Conservation (phyloP, 179 eudicot genomes). For the Spergularia azorica region DNA sequence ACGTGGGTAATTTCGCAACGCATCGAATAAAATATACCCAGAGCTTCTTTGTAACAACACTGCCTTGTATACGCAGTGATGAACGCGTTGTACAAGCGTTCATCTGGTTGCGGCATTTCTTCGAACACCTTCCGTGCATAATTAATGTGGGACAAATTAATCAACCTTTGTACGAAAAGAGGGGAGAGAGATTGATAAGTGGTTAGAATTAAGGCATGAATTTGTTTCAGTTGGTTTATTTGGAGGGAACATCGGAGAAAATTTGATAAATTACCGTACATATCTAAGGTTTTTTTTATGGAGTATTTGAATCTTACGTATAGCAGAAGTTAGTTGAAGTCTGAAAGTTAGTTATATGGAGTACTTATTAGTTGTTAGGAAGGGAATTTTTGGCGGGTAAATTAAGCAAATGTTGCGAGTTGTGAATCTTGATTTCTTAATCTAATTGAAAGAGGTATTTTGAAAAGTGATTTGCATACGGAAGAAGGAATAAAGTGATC, state of each 20-base stretch:
- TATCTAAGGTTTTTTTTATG: neutral
- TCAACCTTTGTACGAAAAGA: conserved; percentile 23
- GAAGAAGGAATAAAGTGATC: too few relatives aligned
- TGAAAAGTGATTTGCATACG: too few relatives aligned
- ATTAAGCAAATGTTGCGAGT: too few relatives aligned
- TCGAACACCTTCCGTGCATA: conserved; percentile 63
- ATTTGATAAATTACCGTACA: conserved; percentile 36
- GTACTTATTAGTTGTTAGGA: too few relatives aligned
- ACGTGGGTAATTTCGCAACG: conserved; percentile 32
- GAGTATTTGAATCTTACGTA: too few relatives aligned
- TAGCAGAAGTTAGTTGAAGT: neutral
- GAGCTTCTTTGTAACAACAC: conserved; percentile 38
- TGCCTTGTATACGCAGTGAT: conserved; percentile 40
- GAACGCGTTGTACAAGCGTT: conserved; percentile 39
- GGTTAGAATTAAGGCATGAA: conserved; percentile 41
- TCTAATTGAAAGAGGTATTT: too few relatives aligned
- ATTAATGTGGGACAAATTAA: conserved; percentile 28
- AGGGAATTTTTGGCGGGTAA: too few relatives aligned
- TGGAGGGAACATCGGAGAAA: conserved; percentile 33
- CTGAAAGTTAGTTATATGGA: too few relatives aligned
- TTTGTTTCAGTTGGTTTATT: conserved; percentile 41
- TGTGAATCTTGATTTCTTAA: too few relatives aligned
- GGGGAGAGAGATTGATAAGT: conserved; percentile 20
- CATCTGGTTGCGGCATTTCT: conserved; percentile 55
- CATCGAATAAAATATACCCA: conserved; percentile 44